Conservation (phyloP, 1,284 basidiomycete genomes). For the Volvariella surrecta region DNA sequence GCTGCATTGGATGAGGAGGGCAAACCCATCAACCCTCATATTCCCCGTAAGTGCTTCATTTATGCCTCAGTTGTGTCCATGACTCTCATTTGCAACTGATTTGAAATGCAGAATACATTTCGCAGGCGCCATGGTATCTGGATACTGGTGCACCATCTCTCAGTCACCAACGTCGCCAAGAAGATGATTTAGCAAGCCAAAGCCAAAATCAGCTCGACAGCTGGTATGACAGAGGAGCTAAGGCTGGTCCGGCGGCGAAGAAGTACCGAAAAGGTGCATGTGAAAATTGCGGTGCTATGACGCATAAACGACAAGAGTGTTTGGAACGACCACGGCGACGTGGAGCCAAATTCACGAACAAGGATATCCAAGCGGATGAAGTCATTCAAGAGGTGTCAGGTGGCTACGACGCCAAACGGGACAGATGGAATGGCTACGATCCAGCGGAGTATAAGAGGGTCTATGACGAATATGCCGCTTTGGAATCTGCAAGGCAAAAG, state of each 20-base stretch:
- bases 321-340: conserved; percentile 94
- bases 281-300: conserved; percentile 97
- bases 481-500: conserved; percentile 87
- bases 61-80: not conserved
- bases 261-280: conserved; percentile 98
- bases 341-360: conserved; percentile 91
- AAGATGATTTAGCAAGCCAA: conserved; percentile 43
- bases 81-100: conserved; percentile 8
- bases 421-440: conserved; percentile 99
- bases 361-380: conserved; percentile 89
- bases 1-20: conserved; percentile 94
- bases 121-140: conserved; percentile 98
- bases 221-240: conserved; percentile 91
- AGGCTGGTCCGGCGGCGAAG: conserved; percentile 83
- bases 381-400: conserved; percentile 69
- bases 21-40: conserved; percentile 95
- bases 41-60: conserved; percentile 65
- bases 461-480: conserved; percentile 90
- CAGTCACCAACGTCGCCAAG: conserved; percentile 84
- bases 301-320: conserved; percentile 89
- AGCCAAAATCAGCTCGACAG: conserved; percentile 69
- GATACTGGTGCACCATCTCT: conserved; percentile 88
- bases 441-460: conserved; percentile 78
- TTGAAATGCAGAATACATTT: conserved; percentile 67
- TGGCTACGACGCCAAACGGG: conserved; percentile 95